Base-by-base conservation (phyloP, 768 basidiomycete genomes). In the Lyophyllum atratum region DNA sequence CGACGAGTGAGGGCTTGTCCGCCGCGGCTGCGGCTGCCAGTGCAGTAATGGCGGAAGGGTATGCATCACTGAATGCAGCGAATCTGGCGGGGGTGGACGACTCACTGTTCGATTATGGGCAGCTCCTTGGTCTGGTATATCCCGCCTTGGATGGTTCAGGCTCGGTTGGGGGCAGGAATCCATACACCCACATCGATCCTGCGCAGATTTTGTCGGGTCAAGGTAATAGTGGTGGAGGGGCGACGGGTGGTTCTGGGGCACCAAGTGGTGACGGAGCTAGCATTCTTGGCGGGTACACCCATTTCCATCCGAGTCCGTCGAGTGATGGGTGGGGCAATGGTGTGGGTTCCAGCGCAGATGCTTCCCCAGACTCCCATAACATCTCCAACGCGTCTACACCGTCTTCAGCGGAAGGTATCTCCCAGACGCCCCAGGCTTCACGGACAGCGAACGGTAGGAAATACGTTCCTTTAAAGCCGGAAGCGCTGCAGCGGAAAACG, bases 171-270 rank as follows among this genome's bases (percentile, higher is more conserved):
- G 50, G 58, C 22, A 58, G 54, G 53, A 79, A 81, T 45, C 81
- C 83, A 7, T 90, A 82, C 72, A 91, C 90, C 33, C 88, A 90
- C 71, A 90, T 98, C 57, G 93, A 98, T 74, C 95, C 95, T 8
- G 89, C 90, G n/a, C 93, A 96, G 73, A 90, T 96, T 82, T 68
- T 81, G 46, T 64, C 72, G 49, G 67, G 67, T 19, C 71, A 72
- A 45, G 62, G 55, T 50, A 69, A 72, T 28, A 49, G 54, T 51
- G 49, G 54, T 43, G 62, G 49, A 26, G 53, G 53, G 31, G 12
- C 29, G n/a, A 48, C 49, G 21, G 62, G 63, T 31, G 58, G 55
- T 37, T 55, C 64, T 24, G 59, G 68, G 11, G 42, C 31, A 53
- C 52, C 40, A 44, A 65, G 64, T 54, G 63, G 63, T 33, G 65